A percentile compares a stretch with the other conserved stretches of the same genome.
These are phyloP conservation scores for Isabelozyma heimii DNA, from an alignment of 805 yeast genomes.

Conservation along the genomic window DNA sequence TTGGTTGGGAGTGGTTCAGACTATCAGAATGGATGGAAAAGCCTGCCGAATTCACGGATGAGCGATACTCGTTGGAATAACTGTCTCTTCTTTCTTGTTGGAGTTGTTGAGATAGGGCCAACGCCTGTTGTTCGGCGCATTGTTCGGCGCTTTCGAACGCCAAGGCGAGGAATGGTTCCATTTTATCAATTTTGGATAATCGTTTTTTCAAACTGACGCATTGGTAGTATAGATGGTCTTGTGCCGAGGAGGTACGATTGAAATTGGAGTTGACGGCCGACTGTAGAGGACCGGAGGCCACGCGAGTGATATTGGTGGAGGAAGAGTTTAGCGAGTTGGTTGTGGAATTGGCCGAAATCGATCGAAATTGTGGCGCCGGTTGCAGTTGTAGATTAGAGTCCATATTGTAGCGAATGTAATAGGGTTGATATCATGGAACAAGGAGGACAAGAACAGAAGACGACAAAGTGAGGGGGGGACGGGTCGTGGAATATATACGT, in stretches of 20 bases:
- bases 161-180: conserved; percentile 62
- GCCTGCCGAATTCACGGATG: conserved; percentile 32
- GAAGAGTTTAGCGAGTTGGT: conserved; percentile 26
- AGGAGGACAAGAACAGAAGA: background rate
- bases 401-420: background rate
- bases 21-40: conserved; percentile 36
- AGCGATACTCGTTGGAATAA: conserved; percentile 23
- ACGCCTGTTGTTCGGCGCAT: conserved; percentile 70
- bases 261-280: conserved; percentile 44
- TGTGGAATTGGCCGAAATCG: conserved; percentile 32
- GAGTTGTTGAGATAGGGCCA: conserved; percentile 41
- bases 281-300: conserved; percentile 45
- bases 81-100: conserved; percentile 19
- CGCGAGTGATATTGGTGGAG: conserved; percentile 34
- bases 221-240: conserved; percentile 69
- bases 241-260: conserved; percentile 60
- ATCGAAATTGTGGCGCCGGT: conserved; percentile 34
- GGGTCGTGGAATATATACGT: no score
- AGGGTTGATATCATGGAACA: background rate
- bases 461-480: background rate
- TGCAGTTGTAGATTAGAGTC: conserved; percentile 3
- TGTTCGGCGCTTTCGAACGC: conserved; percentile 68
- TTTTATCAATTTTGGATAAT: conserved; percentile 59
- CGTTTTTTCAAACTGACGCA: conserved; percentile 56
- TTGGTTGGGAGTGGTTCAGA: conserved; percentile 10